A percentile compares a stretch with the other conserved stretches of the same genome.
Conservation (phyloP, 257 asterid species). For the Forsythia suspensa region DNA sequence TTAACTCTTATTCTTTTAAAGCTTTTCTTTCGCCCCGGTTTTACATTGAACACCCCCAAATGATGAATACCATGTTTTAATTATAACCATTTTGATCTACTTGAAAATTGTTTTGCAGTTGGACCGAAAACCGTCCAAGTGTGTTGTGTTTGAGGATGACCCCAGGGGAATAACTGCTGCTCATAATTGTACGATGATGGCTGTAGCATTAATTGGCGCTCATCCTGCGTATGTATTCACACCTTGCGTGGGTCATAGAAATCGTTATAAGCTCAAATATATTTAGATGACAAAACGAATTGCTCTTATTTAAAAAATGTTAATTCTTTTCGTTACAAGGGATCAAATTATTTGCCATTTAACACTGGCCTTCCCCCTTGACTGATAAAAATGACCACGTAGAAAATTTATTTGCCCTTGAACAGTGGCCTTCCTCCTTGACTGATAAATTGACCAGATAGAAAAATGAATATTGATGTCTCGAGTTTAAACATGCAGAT, state of each 20-base stretch:
- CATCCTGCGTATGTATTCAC: slow-evolving; percentile 82
- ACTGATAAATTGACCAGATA: no score
- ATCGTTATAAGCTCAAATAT: neutral
- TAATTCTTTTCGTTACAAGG: neutral
- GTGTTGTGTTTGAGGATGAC: slow-evolving; percentile 93
- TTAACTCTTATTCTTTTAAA: neutral
- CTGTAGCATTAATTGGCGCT: slow-evolving; percentile 88
- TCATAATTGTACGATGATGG: slow-evolving; percentile 99
- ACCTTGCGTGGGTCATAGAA: neutral
- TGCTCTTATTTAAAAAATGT: neutral
- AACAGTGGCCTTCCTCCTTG: no score
- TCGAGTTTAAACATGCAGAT: slow-evolving; percentile 45
- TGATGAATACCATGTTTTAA: neutral
- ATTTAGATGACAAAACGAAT: neutral
- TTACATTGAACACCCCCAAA: neutral
- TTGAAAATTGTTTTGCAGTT: slow-evolving; percentile 45
- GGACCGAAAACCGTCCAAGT: slow-evolving; percentile 93
- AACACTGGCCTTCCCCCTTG: no score
- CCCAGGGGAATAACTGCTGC: slow-evolving; percentile 95
- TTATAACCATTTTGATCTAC: neutral
- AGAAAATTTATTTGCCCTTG: no score
- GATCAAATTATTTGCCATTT: neutral
- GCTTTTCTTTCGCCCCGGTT: neutral
- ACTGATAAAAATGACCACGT: no score
- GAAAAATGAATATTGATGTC: neutral